Conservation (phyloP, 257 asterid genomes). For the Lithospermum erythrorhizon region DNA sequence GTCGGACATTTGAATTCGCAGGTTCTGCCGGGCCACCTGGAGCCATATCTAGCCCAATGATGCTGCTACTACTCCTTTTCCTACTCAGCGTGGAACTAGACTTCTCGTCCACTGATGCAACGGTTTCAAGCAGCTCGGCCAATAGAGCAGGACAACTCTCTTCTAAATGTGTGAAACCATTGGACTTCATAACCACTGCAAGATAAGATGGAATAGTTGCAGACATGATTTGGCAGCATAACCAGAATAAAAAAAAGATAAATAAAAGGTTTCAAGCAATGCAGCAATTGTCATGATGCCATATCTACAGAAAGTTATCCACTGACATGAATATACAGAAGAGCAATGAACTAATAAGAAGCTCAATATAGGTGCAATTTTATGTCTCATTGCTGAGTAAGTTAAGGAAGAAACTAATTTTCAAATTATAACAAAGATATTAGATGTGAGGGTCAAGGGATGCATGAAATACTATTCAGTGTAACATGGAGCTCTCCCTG, state of each 20-base stretch:
- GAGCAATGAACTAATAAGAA: no score
- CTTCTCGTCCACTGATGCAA: conserved; percentile 65
- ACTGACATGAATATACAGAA: no score
- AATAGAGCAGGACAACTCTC: conserved; percentile 72
- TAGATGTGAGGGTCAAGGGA: no score
- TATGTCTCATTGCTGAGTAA: no score
- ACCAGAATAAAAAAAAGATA: no score
- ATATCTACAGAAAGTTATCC: no score
- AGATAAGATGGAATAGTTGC: conserved; percentile 11
- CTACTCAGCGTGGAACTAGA: conserved; percentile 37
- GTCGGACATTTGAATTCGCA: conserved; percentile 43
- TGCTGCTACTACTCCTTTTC: conserved; percentile 89
- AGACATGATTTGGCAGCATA: conserved; percentile 5
- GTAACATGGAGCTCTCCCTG: no score
- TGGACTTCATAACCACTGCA: conserved; percentile 78
- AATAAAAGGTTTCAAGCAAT: neutral
- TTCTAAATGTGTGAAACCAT: conserved; percentile 65
- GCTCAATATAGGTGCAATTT: no score
- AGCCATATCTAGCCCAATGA: conserved; percentile 64
- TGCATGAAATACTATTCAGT: no score
- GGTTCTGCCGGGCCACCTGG: conserved; percentile 54
- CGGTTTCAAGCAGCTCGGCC: conserved; percentile 78
- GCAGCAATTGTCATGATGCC: neutral
- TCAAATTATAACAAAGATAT: no score
- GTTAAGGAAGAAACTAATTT: no score